Evolutionary conservation across 257 asterid genomes (phyloP), one percentile per base, ranked within the genome.

Genomic region (Penstemon newberryi): DNA sequence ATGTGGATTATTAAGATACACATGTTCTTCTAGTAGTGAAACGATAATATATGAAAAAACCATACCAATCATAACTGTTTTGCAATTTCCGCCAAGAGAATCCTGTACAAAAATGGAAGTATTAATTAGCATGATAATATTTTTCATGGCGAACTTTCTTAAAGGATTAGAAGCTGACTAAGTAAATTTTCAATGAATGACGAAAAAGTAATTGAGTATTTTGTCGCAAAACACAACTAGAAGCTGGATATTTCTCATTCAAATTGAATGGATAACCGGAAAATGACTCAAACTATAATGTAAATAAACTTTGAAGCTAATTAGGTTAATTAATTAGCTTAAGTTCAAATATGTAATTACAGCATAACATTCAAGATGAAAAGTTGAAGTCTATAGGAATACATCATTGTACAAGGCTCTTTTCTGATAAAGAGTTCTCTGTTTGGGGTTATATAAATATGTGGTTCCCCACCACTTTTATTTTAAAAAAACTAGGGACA

Each of bases 21-120:
- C 13, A 55, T 45, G 69, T 70, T 45, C 65, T 13, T 52, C 46
- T 25, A 66, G 13, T 10, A n/a, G 57, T 5, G 38, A 61, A 56
- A 53, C 42, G 13, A 67, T 45, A 60, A 42, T 25, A 69, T 12
- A 67, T 43, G 53, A 43, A 45, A 52, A 44, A 67, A 79, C 18
- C 79, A 51, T 90, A 93, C 99, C 99, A n/a, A 94, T 94, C 99
- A 94, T 94, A 60, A 94, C 80, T 8, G 99, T 94, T 84, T 87
- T 94, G 89, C 97, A 74, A 78, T 94, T 94, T 50, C 99, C 99
- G 4, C 99, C 99, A 25, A 94, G 95, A 11, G 99, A 94, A 75
- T 94, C 99, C 99, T 94, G 83, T 61, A 74, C 54, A 75, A 10
- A 1, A 65, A 25, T 25, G 33, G 73, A 76, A 59, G 67, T 43